Conservation (phyloP, 2,329 filamentous ascomycete genomes). For the Hymenoscyphus fructigenus region DNA sequence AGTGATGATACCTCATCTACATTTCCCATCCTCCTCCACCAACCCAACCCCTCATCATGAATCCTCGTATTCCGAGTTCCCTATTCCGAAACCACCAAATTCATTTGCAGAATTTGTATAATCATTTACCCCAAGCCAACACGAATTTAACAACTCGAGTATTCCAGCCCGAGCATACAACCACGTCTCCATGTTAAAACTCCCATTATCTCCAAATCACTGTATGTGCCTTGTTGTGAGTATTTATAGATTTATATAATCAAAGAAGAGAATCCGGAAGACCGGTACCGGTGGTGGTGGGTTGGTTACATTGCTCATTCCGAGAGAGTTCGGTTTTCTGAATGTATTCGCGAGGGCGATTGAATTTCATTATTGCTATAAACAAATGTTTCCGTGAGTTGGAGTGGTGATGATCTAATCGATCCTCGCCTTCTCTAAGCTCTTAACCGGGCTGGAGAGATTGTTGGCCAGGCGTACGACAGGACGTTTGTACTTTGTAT, state of each 20-base stretch:
- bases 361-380: not conserved
- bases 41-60: not conserved
- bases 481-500: slow-evolving; percentile 74
- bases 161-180: not conserved
- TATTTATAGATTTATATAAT: slow-evolving; percentile 1
- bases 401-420: slow-evolving; percentile 49
- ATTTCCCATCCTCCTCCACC: not conserved
- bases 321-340: not conserved
- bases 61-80: not conserved
- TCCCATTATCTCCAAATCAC: not conserved
- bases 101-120: not conserved
- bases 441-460: slow-evolving; percentile 66
- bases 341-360: not conserved
- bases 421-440: slow-evolving; percentile 71
- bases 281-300: not conserved
- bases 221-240: not conserved
- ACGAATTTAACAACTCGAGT: not conserved
- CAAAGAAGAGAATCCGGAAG: not conserved
- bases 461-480: slow-evolving; percentile 79
- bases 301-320: not conserved
- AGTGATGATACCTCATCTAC: not conserved
- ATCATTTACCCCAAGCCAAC: not conserved
- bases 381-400: not conserved
- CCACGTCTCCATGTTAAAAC: not conserved
- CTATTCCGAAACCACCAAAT: not conserved